A percentile compares a stretch with the other conserved stretches of the same genome.
phyloP scores from a whole-genome alignment of 1,284 basidiomycete species.

The Cutaneotrichosporon dermatis region DNA sequence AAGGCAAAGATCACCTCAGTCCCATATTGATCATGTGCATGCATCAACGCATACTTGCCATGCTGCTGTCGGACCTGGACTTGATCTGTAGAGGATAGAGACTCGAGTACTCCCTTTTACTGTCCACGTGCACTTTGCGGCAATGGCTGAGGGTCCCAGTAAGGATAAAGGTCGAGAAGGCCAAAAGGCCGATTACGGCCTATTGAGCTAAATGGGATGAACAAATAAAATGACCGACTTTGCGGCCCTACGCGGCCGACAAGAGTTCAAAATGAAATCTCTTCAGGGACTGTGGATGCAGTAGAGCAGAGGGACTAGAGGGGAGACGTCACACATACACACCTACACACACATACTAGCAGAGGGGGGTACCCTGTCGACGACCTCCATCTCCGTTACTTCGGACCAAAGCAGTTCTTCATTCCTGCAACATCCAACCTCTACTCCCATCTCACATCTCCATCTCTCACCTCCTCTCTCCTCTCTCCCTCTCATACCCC shows the following conservation, averaged over 20 bases:
- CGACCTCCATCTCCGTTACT: neutral
- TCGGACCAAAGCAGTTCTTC: neutral
- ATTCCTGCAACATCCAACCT: neutral
- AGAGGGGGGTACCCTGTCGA: too few species aligned
- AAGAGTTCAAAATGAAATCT: neutral
- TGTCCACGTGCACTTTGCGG: neutral
- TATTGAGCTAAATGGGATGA: neutral
- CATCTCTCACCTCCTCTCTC: neutral
- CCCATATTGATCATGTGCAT: too few species aligned
- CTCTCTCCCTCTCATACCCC: neutral
- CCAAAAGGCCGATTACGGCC: conserved; percentile 1
- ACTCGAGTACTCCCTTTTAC: too few species aligned
- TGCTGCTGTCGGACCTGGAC: too few species aligned
- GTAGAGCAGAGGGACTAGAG: neutral
- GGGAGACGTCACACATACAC: conserved; percentile 1
- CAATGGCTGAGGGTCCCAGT: neutral
- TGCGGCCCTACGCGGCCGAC: conserved; percentile 1
- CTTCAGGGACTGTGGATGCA: neutral
- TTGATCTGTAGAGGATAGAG: too few species aligned
- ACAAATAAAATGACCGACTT: too few species aligned
- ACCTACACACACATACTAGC: neutral
- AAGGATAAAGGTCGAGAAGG: neutral
- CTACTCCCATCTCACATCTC: neutral
- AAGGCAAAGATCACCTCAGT: too few species aligned
- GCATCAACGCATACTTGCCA: too few species aligned